Evolutionary conservation across 1,139 yeast species (phyloP).

Genomic region (Candida sojae): DNA sequence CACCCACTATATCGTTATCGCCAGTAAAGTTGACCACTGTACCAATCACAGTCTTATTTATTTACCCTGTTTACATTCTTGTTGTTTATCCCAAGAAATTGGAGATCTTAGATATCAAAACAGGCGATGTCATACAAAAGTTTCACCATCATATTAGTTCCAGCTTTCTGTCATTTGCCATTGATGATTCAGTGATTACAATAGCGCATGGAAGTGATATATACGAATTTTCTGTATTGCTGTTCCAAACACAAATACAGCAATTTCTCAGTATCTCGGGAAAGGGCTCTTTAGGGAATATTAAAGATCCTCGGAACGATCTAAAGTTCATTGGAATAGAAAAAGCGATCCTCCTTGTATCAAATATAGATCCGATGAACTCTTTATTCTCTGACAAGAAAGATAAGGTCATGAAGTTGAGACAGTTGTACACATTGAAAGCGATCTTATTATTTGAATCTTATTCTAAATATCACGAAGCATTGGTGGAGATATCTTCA

Average conservation of each 20-base stretch:
- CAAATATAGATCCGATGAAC: conserved; percentile 22
- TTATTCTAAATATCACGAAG: conserved; percentile 39
- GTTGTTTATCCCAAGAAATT: conserved; percentile 39
- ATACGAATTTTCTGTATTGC: conserved; percentile 28
- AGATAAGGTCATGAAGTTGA: conserved; percentile 30
- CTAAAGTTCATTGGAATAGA: conserved; percentile 36
- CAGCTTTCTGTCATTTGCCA: conserved; percentile 18
- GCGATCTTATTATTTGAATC: conserved; percentile 36
- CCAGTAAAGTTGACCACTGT: conserved; percentile 26
- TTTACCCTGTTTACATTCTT: conserved; percentile 51
- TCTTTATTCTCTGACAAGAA: conserved; percentile 18
- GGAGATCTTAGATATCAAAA: conserved; percentile 46
- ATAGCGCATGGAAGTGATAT: conserved; percentile 30
- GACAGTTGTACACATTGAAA: conserved; percentile 36
- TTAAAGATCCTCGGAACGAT: conserved; percentile 30
- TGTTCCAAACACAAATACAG: conserved; percentile 43
- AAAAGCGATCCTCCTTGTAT: conserved; percentile 35
- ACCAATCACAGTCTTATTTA: conserved; percentile 35
- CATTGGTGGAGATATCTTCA: conserved; percentile 43
- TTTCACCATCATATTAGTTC: conserved; percentile 35
- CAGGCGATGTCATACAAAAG: conserved; percentile 46
- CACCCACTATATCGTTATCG: conserved; percentile 18
- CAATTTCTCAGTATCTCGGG: conserved; percentile 34
- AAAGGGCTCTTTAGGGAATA: conserved; percentile 18
- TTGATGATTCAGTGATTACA: conserved; percentile 21